These are phyloP conservation scores for Auricularia cornea DNA, from an alignment of 768 basidiomycete species.

Conservation along the genomic window DNA sequence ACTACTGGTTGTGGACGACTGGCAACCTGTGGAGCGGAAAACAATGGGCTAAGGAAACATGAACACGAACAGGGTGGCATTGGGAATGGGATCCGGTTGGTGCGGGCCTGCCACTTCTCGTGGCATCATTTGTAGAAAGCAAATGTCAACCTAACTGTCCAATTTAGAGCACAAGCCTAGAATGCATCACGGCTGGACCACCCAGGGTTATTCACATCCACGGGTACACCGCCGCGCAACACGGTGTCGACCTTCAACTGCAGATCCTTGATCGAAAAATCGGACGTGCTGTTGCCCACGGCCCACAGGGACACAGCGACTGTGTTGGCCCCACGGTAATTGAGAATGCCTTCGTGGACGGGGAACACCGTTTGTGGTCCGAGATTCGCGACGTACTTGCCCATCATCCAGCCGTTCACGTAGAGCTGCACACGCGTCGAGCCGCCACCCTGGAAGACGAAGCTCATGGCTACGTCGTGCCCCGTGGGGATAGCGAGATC, in stretches of 20 bases:
- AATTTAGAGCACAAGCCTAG: too few species aligned
- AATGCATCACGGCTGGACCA: not conserved
- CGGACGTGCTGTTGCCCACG: slow-evolving; percentile 38
- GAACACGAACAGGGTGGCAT: too few species aligned
- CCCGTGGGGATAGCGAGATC: slow-evolving; percentile 47
- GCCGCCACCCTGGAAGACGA: slow-evolving; percentile 48
- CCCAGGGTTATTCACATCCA: not conserved
- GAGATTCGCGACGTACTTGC: slow-evolving; percentile 61
- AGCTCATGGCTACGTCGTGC: slow-evolving; percentile 62
- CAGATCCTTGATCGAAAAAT: slow-evolving; percentile 39
- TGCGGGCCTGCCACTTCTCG: too few species aligned
- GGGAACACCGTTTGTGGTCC: slow-evolving; percentile 78
- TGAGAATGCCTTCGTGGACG: slow-evolving; percentile 71
- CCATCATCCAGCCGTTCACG: slow-evolving; percentile 72
- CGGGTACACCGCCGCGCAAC: slow-evolving; percentile 52
- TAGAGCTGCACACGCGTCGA: not conserved
- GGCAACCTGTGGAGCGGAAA: too few species aligned
- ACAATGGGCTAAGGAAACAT: too few species aligned
- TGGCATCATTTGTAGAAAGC: too few species aligned
- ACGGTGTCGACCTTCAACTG: slow-evolving; percentile 46
- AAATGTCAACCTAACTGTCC: too few species aligned
- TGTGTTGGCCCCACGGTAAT: slow-evolving; percentile 57
- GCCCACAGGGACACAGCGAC: slow-evolving; percentile 60
- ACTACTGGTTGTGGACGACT: too few species aligned
- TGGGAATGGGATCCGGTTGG: too few species aligned